These are phyloP conservation scores for Diaporthe eres DNA, from an alignment of 2,329 filamentous ascomycete genomes.

Conservation along the genomic window DNA sequence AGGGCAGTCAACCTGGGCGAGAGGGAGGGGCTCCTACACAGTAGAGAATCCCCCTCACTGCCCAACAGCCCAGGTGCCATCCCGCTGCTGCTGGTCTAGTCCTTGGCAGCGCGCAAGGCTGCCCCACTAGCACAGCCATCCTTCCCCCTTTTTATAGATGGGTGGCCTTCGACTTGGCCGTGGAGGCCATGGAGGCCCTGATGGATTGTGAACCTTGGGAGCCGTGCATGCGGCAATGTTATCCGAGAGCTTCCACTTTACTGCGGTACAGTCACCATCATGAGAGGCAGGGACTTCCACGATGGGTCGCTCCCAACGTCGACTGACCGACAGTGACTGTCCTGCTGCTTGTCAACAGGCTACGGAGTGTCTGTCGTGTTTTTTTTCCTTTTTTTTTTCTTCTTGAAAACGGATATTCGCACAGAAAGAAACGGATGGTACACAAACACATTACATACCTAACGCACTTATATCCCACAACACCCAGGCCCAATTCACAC, in stretches of 20 bases:
- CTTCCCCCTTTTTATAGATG: slow-evolving; percentile 28
- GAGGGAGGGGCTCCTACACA: slow-evolving; percentile 17
- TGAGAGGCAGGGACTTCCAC: not conserved
- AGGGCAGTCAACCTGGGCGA: slow-evolving; percentile 10
- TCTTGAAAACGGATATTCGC: too few relatives aligned
- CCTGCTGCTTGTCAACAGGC: not conserved
- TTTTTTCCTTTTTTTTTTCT: too few relatives aligned
- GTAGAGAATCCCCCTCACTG: slow-evolving; percentile 8
- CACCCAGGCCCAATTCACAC: too few relatives aligned
- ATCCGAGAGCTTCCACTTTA: slow-evolving; percentile 1
- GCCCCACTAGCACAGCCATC: slow-evolving; percentile 32
- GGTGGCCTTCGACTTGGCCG: slow-evolving; percentile 9
- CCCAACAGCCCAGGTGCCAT: slow-evolving; percentile 5
- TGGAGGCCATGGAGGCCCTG: slow-evolving; percentile 23
- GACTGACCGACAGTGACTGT: not conserved
- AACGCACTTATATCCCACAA: too few relatives aligned
- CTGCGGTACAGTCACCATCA: not conserved
- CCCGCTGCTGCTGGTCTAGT: slow-evolving; percentile 21
- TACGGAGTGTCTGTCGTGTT: not conserved
- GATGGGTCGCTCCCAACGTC: not conserved
- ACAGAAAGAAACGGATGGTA: too few relatives aligned
- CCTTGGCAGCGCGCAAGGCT: slow-evolving; percentile 20
- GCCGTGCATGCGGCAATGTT: slow-evolving; percentile 15
- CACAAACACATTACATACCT: too few relatives aligned
- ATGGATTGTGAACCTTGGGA: not conserved